Percentiles rank a stretch among this genome's conserved stretches.
Evolutionary conservation across 75 land plant genomes (phyloP).

Genomic region (Picea sitchensis): DNA sequence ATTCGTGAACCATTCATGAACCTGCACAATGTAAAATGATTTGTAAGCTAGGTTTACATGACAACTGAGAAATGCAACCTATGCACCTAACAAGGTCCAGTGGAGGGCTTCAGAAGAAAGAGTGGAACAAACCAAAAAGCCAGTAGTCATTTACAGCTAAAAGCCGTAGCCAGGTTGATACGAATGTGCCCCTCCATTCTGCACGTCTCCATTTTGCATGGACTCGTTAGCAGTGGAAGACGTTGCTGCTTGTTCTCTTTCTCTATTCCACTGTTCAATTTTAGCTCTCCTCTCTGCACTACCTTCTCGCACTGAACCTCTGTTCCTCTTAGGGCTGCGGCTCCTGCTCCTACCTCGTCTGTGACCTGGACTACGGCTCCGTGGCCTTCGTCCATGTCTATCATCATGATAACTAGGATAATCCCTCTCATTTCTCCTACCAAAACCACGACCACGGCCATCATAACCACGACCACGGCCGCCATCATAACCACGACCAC

Average conservation of each 20-base stretch:
- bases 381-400: neutral
- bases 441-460: slow-evolving; percentile 27
- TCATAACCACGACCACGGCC: slow-evolving; percentile 30
- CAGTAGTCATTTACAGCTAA: neutral
- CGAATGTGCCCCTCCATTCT: neutral
- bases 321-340: slow-evolving; percentile 31
- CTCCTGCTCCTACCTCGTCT: slow-evolving; percentile 11
- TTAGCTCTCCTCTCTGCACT: slow-evolving; percentile 81
- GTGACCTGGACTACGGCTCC: slow-evolving; percentile 32
- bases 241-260: slow-evolving; percentile 49
- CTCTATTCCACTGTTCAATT: slow-evolving; percentile 89
- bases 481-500: slow-evolving; percentile 20
- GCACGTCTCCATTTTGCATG: neutral
- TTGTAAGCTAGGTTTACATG: slow-evolving; percentile 35
- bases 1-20: slow-evolving; percentile 28
- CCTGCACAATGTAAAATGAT: slow-evolving; percentile 66
- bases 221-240: slow-evolving; percentile 6
- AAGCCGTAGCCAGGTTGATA: neutral
- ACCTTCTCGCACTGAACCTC: slow-evolving; percentile 53
- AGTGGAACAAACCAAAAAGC: slow-evolving; percentile 1
- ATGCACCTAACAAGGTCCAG: neutral
- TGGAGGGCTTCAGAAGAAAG: neutral
- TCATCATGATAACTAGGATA: slow-evolving; percentile 13
- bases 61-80: neutral
- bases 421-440: slow-evolving; percentile 30